phyloP scores from a whole-genome alignment of 768 basidiomycete genomes.

The Macrocybe gigantea region DNA sequence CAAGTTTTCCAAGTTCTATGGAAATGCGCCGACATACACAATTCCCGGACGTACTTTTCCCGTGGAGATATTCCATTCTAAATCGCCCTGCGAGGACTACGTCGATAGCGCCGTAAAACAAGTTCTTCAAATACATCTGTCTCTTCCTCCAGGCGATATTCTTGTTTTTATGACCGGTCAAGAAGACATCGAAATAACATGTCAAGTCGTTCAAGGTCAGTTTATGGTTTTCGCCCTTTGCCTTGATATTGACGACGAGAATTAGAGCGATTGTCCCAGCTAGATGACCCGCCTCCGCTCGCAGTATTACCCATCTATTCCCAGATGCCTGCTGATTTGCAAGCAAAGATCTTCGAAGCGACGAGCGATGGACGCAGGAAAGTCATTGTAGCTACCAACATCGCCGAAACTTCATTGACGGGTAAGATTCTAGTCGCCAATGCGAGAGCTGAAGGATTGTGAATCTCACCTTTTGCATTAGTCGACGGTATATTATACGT shows the following conservation, averaged over 20 bases:
- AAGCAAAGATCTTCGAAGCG: constrained; percentile 96
- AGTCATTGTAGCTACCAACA: constrained; percentile 98
- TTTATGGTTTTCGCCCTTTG: not conserved
- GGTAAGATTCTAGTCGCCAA: constrained; percentile 35
- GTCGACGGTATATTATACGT: constrained; percentile 98
- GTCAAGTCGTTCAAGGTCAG: constrained; percentile 85
- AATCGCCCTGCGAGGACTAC: constrained; percentile 98
- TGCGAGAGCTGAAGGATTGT: constrained; percentile 1
- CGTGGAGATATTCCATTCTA: constrained; percentile 92
- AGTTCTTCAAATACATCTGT: constrained; percentile 93
- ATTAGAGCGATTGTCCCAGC: constrained; percentile 84
- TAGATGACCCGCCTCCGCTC: constrained; percentile 85
- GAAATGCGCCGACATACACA: constrained; percentile 90
- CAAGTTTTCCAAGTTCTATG: constrained; percentile 95
- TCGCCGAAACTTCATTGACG: constrained; percentile 96
- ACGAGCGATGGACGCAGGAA: constrained; percentile 93
- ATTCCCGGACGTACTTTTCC: constrained; percentile 93
- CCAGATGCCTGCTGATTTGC: constrained; percentile 98
- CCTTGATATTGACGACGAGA: not conserved
- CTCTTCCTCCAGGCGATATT: constrained; percentile 89
- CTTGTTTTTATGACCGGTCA: constrained; percentile 99
- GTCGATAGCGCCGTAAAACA: constrained; percentile 98
- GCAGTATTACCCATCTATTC: constrained; percentile 98
- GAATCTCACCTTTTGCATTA: constrained; percentile 21
- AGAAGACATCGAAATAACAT: constrained; percentile 97